These are phyloP conservation scores for Cymbopogon citratus DNA, from an alignment of 176 grass and related monocot species.

Conservation along the genomic window DNA sequence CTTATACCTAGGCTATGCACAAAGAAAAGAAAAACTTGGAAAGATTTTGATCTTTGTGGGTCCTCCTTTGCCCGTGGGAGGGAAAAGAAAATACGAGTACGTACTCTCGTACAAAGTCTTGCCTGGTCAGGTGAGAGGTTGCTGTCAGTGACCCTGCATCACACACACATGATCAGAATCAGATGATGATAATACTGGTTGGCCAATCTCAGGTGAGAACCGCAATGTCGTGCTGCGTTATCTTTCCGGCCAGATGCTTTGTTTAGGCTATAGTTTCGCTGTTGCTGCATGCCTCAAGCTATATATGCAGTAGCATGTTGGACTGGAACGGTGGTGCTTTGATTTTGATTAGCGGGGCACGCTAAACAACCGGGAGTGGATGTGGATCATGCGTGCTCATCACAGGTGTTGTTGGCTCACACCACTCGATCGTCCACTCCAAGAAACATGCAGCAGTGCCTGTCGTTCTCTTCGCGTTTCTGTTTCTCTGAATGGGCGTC, in stretches of 20 bases:
- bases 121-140: not conserved
- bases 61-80: too few species aligned
- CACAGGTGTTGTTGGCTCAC: not conserved
- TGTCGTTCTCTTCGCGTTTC: not conserved
- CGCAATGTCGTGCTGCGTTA: not conserved
- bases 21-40: not conserved
- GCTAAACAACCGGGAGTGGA: not conserved
- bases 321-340: too few species aligned
- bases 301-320: too few species aligned
- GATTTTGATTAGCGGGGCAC: not conserved
- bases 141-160: slow-evolving; percentile 2
- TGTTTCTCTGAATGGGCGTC: not conserved
- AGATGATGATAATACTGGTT: not conserved
- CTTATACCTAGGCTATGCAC: too few species aligned
- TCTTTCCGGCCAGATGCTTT: not conserved
- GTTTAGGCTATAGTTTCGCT: not conserved
- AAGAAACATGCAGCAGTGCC: not conserved
- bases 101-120: not conserved
- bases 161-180: not conserved
- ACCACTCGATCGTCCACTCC: not conserved
- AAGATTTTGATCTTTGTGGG: not conserved
- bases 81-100: too few species aligned
- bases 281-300: not conserved
- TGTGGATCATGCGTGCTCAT: not conserved
- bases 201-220: not conserved